Base-by-base conservation (phyloP, 257 asterid species). In the Echites panduratus region DNA sequence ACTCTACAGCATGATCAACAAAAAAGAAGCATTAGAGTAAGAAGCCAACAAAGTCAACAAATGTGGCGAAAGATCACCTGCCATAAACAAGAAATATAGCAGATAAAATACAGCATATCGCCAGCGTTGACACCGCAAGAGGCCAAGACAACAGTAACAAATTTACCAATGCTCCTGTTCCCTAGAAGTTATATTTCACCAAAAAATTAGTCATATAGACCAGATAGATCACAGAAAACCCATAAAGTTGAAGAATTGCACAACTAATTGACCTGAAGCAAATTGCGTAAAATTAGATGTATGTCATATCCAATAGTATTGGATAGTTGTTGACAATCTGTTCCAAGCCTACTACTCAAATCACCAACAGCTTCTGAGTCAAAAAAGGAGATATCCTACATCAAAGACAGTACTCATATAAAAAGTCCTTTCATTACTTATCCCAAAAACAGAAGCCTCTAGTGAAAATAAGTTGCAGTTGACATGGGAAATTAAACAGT, bases 301-400 rank as follows among this genome's bases (percentile, higher is more conserved):
- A 94, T 84, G 84, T 94, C 97, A 85, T 92, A 87, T 77, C 99
- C 98, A 56, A 94, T 89, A 69, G 92, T 94, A 61, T 97, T 96
- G n/a, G 99, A 94, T 58, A 94, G 96, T 86, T 92, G 98, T 77
- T 94, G 99, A 81, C 99, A 94, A 83, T 94, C 99, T 53, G 99
- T 87, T 81, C 99, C 97, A 66, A 94, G 97, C 87, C 99, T 88
- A 84, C 99, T 94, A 58, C 98, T 94, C 87, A 94, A 86, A 81
- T 88, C 97, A 77, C 98, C 99, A 83, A 94, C 96, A 74, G 98
- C 88, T 85, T 89, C 98, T 70, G 89, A 78, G 84, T 94, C 99
- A 72, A 91, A 91, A 86, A 91, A 91, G 56, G 96, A 85, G 81
- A 90, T 91, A 72, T 94, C 99, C 97, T 94, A 82, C 92, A 64